These are phyloP conservation scores for Taxawa tesnikishii DNA, from an alignment of 2,329 filamentous ascomycete genomes.

Conservation along the genomic window DNA sequence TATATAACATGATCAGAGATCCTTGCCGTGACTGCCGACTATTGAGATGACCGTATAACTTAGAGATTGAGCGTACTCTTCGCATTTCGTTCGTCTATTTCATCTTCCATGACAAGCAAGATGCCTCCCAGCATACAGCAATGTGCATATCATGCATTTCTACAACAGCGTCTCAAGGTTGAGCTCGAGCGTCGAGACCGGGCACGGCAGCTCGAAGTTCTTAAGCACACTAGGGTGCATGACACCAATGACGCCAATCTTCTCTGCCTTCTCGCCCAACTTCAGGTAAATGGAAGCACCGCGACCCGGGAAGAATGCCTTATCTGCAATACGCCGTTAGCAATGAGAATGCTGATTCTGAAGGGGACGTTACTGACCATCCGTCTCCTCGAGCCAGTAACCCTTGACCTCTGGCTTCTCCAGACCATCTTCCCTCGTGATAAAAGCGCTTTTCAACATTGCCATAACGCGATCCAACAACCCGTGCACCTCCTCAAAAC, in stretches of 20 bases:
- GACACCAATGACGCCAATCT: constrained; percentile 86
- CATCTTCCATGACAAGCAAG: too few relatives aligned
- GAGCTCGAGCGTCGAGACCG: constrained; percentile 86
- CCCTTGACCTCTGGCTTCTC: constrained; percentile 35
- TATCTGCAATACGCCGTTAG: constrained; percentile 36
- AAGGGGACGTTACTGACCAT: constrained; percentile 40
- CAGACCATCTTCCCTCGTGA: constrained; percentile 62
- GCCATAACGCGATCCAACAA: constrained; percentile 82
- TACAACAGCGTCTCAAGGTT: constrained; percentile 90
- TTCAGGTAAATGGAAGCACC: constrained; percentile 74
- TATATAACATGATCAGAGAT: too few relatives aligned
- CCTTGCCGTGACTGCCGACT: too few relatives aligned
- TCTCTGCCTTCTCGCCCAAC: constrained; percentile 55
- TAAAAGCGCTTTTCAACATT: constrained; percentile 78
- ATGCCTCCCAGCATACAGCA: too few relatives aligned
- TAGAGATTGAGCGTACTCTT: too few relatives aligned
- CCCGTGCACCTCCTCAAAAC: constrained; percentile 93
- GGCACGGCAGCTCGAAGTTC: constrained; percentile 86
- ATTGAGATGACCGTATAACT: too few relatives aligned
- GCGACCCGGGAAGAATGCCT: constrained; percentile 85
- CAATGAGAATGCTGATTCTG: neutral
- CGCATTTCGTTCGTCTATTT: too few relatives aligned
- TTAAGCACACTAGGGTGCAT: constrained; percentile 86
- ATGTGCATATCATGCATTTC: too few relatives aligned
- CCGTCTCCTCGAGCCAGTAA: constrained; percentile 91